Conservation (phyloP, 768 basidiomycete genomes). For the Pleurotus sapidus region DNA sequence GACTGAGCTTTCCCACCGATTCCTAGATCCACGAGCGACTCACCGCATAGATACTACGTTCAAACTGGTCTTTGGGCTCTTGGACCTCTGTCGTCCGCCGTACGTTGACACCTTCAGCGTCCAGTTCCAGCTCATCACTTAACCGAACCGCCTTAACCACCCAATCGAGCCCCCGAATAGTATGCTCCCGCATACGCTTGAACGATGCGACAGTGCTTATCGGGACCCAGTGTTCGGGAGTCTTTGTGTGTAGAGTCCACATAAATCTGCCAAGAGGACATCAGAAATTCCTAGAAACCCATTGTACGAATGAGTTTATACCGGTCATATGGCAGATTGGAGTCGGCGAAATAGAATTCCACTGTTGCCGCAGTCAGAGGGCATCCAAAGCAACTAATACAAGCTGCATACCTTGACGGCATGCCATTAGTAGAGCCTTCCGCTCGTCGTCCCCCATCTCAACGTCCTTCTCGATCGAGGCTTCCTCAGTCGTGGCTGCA, state of each 20-base stretch:
- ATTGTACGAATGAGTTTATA: constrained; percentile 22
- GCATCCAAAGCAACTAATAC: background rate
- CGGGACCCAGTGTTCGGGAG: constrained; percentile 86
- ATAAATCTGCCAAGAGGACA: constrained; percentile 62
- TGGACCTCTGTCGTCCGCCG: constrained; percentile 73
- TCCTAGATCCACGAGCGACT: constrained; percentile 25
- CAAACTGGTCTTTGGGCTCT: constrained; percentile 75
- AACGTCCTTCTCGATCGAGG: constrained; percentile 14
- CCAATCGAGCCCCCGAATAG: constrained; percentile 59
- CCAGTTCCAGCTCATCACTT: constrained; percentile 64
- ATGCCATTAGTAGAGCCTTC: constrained; percentile 44
- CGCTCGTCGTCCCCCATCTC: constrained; percentile 30
- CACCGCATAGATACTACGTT: constrained; percentile 87
- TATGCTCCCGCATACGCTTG: constrained; percentile 88
- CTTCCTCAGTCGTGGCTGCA: constrained; percentile 5
- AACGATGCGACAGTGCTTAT: constrained; percentile 86
- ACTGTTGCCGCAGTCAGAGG: constrained; percentile 41
- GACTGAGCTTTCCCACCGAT: background rate
- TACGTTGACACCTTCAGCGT: constrained; percentile 69
- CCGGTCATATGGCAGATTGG: constrained; percentile 94
- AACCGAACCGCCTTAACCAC: constrained; percentile 63
- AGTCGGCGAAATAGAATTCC: constrained; percentile 95
- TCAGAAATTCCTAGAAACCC: too few relatives aligned
- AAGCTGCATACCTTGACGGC: constrained; percentile 47
- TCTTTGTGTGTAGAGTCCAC: constrained; percentile 86